Conservation (phyloP, 805 yeast genomes). For the Komagataella pseudopastoris region DNA sequence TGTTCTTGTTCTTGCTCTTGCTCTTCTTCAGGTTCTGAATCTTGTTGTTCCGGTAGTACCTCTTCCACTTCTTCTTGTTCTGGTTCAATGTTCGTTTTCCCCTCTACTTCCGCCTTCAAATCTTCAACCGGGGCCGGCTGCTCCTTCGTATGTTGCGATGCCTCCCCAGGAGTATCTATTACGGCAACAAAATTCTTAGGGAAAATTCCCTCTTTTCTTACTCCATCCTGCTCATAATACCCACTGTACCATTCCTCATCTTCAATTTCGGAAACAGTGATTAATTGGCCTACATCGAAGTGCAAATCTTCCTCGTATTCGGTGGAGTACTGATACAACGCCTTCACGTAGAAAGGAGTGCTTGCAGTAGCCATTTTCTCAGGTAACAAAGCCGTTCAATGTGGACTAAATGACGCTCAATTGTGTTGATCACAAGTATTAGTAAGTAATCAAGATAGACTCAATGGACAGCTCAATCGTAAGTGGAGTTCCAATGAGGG, state of each 20-base stretch:
- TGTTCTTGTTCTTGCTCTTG: background rate
- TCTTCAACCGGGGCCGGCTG: constrained; percentile 2
- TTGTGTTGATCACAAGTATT: background rate
- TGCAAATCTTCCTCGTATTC: constrained; percentile 77
- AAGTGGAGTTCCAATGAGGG: background rate
- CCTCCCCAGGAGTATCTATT: constrained; percentile 1
- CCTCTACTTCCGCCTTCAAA: constrained; percentile 2
- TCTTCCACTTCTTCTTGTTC: background rate
- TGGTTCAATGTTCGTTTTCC: background rate
- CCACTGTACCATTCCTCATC: constrained; percentile 93
- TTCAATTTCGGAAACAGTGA: constrained; percentile 66
- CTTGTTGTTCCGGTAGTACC: background rate
- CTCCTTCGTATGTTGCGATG: background rate
- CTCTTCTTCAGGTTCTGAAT: background rate
- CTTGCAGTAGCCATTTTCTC: background rate
- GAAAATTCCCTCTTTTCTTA: constrained; percentile 55
- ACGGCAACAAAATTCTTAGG: constrained; percentile 66
- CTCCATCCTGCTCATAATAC: constrained; percentile 35
- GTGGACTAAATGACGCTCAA: background rate
- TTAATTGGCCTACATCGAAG: constrained; percentile 52
- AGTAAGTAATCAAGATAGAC: background rate
- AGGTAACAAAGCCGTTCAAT: background rate
- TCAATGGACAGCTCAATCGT: background rate
- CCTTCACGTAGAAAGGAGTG: constrained; percentile 52
- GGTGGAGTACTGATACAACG: constrained; percentile 43